Base-by-base conservation (phyloP, 2,329 filamentous ascomycete genomes). In the Ophiobolus disseminans region DNA sequence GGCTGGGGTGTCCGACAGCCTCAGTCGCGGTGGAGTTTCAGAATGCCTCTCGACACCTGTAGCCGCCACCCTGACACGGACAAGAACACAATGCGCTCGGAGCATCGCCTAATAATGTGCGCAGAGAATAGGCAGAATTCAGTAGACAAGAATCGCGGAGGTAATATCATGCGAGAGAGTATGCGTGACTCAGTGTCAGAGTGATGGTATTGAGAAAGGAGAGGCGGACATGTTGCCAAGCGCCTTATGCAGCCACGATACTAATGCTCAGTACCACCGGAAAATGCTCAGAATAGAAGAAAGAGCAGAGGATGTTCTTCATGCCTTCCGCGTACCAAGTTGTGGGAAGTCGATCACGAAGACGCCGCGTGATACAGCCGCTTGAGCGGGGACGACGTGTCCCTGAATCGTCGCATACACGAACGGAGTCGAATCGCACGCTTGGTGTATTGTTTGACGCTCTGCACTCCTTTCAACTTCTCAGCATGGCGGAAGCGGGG, bases 1-100 rank as follows among this genome's bases (percentile, higher is more conserved):
- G 49, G 55, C 54, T 62, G 60, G 50, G 50, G 45, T 16, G 42
- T 54, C 63, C 55, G 63, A 67, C 61, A 41, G 47, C 44, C 42
- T 51, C 40, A 50, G 67, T 70, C 63, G 53, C 69, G 64, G 60
- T 50, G 37, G 47, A 45, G 69, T 73, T 71, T 72, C 68, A 72
- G 50, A 45, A 58, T 46, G 58, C 58, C 44, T 42, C 52, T 48
- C 62, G 48, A 65, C 62, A 62, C 53, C 60, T 57, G 43, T 59
- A 67, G 46, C 60, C 63, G 64, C 63, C 50, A 50, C 53, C 38
- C 47, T 54, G 48, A 51, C 46, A 55, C 55, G 50, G 52, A 58
- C 39, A 45, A 58, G 53, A 55, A 36, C 50, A 40, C 50, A 59
- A 71, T 68, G 68, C 67, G 62, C 66, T 68, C 36, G 44, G 49